Base-by-base conservation (phyloP, 1,284 basidiomycete species). In the Pseudozyma tsukubaensis region DNA sequence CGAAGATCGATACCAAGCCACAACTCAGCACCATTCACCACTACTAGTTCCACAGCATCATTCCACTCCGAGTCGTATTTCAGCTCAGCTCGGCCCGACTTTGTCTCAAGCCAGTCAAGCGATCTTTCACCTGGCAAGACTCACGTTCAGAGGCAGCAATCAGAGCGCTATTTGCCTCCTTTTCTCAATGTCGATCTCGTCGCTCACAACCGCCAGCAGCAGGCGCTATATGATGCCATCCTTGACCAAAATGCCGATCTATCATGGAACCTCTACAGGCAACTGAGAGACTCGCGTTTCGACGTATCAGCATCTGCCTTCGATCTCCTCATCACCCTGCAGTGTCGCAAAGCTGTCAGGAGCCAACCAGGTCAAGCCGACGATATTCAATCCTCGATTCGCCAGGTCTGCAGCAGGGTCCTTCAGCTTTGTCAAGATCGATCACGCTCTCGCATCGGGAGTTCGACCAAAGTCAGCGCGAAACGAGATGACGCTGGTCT, bases 161-260 rank as follows among this genome's bases (percentile, higher is more conserved):
- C 54, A 1, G 71, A 73, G 56, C 65, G 65, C 40, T 73, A 51
- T 14, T 19, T 73, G 14, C 71, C 71, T 3, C 61, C 65, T 2
- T 39, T 73, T 6, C 24, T 64, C 36, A 65, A 73, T 35, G 3
- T 52, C 21, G 34, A 57, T 2, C 55, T 69, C 16, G 6, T 59
- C 7, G 45, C 58, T 11, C 40, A 64, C 16, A 59, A 54, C 11
- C 29, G 55, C 2, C 39, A 50, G 0, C 65, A 73, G 40, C 56
- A 61, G 21, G 37, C 56, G 4, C 48, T 73, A 1, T 57, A 53
- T 37, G 32, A 36, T 4, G 65, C 71, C 0, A 45, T 73, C 6
- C 57, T 55, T 18, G 19, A 58, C 6, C 65, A 60, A 18, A 61
- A 73, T 39, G 61, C 71, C 24, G 71, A 73, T 36, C 12, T 18